Evolutionary conservation across 176 grass and related monocot species (phyloP).

Genomic region (Guadua angustifolia): DNA sequence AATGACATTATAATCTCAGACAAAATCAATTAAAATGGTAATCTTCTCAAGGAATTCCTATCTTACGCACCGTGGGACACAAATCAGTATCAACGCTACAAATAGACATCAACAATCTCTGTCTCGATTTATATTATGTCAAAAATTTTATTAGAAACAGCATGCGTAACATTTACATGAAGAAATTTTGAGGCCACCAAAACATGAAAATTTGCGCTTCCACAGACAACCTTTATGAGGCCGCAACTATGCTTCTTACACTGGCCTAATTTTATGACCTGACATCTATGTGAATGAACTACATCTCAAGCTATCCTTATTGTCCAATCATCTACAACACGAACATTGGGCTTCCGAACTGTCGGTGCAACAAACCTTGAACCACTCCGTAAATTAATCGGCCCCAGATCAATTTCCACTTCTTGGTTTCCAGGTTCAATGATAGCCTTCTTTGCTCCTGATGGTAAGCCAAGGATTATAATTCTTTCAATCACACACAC

Average conservation of each 20-base stretch:
- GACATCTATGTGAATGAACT: conserved; percentile 26
- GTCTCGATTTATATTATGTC: too few relatives aligned
- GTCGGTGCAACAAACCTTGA: conserved; percentile 63
- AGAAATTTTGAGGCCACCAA: too few relatives aligned
- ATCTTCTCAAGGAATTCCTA: too few relatives aligned
- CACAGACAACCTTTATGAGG: background rate
- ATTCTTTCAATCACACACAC: conserved; percentile 80
- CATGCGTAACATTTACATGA: too few relatives aligned
- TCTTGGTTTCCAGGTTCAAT: conserved; percentile 74
- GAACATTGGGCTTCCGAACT: conserved; percentile 75
- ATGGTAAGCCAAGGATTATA: conserved; percentile 72
- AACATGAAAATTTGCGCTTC: background rate
- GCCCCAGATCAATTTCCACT: conserved; percentile 68
- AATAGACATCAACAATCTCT: too few relatives aligned
- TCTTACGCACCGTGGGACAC: too few relatives aligned
- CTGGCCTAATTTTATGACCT: conserved; percentile 36
- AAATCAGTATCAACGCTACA: too few relatives aligned
- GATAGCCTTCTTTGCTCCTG: conserved; percentile 75
- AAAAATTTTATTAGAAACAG: too few relatives aligned
- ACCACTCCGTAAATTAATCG: conserved; percentile 66
- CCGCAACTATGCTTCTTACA: conserved; percentile 36
- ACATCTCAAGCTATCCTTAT: conserved; percentile 59
- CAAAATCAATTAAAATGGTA: too few relatives aligned
- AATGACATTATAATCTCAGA: too few relatives aligned
- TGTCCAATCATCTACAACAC: conserved; percentile 76